Evolutionary conservation across 441 rosid genomes (phyloP), one percentile per base, ranked within the genome.

Genomic region (Codiaeum variegatum): DNA sequence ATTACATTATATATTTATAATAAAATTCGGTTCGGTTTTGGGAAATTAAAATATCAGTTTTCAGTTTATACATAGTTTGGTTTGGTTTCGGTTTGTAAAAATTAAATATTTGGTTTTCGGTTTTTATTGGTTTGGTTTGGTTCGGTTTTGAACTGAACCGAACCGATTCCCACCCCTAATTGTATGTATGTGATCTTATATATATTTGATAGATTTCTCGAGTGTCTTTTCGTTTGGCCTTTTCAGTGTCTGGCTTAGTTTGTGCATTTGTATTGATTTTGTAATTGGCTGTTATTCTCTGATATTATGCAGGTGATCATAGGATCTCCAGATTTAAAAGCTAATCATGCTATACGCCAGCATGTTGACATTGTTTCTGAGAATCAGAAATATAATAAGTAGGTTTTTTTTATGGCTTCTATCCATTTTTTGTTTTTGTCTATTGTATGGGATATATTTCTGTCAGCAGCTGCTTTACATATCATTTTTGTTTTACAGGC

Each of bases 361-460:
- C 81, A 83, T 54, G 98, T 94, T 73, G 98, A 94, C 77, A 90
- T 92, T 67, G 83, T 94, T 58, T 84, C 97, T 3, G 98, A 94
- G 84, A 89, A 81, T 77, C 91, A 94, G 84, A 94, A 94, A 83
- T 94, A 94, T 76, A 92, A 88, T 83, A 92, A 94, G 97, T 94
- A 86, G 1, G 84, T 54, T 74, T 8, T 32, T 36, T 15, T 24
- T 19, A 44, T 26, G 3, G 7, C 38, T 38, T 71, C 6, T 16
- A 8, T 52, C 21, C 26, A 34, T 59, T 29, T 1, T 44, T 29
- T 28, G 21, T 44, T 69, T 3, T 44, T 73, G 8, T 56, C 32
- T 31, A 54, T 42, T 8, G 21, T 34, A 13, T 67, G 18, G 34
- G 32, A 56, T 49, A 3, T 36, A 1, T 21, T 67, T 59, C 18